These are phyloP conservation scores for Pyrrhoderma noxium DNA, from an alignment of 1,284 basidiomycete species.

Conservation along the genomic window DNA sequence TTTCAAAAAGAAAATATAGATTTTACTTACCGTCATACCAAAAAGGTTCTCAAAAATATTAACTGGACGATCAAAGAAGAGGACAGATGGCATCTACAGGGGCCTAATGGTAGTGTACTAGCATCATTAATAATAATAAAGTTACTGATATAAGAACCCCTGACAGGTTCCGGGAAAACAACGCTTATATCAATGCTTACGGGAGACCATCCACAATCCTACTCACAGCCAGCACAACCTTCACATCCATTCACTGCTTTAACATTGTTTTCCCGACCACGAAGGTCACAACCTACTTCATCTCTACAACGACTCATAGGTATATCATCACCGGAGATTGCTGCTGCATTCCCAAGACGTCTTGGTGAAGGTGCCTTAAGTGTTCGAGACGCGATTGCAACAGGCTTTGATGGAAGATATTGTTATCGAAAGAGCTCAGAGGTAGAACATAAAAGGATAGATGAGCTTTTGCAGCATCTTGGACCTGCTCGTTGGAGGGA, in stretches of 20 bases:
- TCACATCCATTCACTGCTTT: conserved; percentile 35
- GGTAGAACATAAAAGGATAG: conserved; percentile 35
- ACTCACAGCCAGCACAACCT: conserved; percentile 53
- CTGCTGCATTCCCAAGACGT: conserved; percentile 82
- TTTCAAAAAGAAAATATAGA: no score
- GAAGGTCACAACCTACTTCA: conserved; percentile 53
- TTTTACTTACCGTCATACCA: conserved; percentile 1
- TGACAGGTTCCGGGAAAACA: conserved; percentile 85
- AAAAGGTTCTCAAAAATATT: conserved; percentile 64
- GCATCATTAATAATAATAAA: not conserved
- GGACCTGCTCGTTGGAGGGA: conserved; percentile 46
- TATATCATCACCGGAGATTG: conserved; percentile 84
- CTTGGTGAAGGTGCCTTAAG: conserved; percentile 43
- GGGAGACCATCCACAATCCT: conserved; percentile 93
- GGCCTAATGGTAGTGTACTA: conserved; percentile 62
- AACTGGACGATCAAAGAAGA: conserved; percentile 76
- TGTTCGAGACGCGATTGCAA: conserved; percentile 74
- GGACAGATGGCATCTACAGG: conserved; percentile 83
- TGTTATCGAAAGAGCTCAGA: conserved; percentile 46
- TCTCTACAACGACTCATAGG: conserved; percentile 59
- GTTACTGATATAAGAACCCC: not conserved
- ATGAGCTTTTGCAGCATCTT: conserved; percentile 54
- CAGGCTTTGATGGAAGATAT: conserved; percentile 79
- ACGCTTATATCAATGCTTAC: conserved; percentile 89
- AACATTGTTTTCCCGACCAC: conserved; percentile 63